A percentile compares a stretch with the other conserved stretches of the same genome.
phyloP scores from a whole-genome alignment of 306 rosid genomes.

The Vachellia pachyceras region DNA sequence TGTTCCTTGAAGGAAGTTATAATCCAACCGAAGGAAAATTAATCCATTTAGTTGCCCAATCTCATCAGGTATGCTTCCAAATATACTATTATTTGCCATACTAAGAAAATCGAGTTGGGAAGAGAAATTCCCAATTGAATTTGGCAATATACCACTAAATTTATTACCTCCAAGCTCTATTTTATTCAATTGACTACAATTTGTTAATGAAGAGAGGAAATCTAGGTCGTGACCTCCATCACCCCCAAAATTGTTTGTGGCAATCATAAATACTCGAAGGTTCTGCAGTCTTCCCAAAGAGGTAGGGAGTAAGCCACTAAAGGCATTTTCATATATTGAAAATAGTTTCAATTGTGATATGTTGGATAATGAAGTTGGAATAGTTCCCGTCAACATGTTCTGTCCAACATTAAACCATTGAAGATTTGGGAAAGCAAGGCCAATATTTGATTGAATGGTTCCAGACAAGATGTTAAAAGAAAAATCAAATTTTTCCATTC shows the following conservation, averaged over 20 bases:
- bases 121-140: constrained; percentile 18
- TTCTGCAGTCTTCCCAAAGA: constrained; percentile 33
- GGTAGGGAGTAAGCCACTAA: constrained; percentile 25
- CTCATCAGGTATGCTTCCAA: constrained; percentile 20
- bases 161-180: not conserved
- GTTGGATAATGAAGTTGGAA: constrained; percentile 26
- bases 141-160: constrained; percentile 17
- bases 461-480: not conserved
- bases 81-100: not conserved
- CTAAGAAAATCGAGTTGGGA: not conserved
- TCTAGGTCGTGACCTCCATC: not conserved
- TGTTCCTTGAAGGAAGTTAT: constrained; percentile 23
- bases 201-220: constrained; percentile 5
- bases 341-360: not conserved
- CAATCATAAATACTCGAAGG: not conserved
- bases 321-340: not conserved
- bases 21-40: fast-evolving
- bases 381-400: not conserved
- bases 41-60: constrained; percentile 23
- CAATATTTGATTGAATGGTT: not conserved
- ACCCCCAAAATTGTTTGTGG: constrained; percentile 15
- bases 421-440: not conserved
- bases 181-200: constrained; percentile 1
- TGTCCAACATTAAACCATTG: not conserved
- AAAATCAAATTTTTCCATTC: too few relatives aligned